Base-by-base conservation (phyloP, 1,284 basidiomycete genomes). In the Phaffia rhodozyma region DNA sequence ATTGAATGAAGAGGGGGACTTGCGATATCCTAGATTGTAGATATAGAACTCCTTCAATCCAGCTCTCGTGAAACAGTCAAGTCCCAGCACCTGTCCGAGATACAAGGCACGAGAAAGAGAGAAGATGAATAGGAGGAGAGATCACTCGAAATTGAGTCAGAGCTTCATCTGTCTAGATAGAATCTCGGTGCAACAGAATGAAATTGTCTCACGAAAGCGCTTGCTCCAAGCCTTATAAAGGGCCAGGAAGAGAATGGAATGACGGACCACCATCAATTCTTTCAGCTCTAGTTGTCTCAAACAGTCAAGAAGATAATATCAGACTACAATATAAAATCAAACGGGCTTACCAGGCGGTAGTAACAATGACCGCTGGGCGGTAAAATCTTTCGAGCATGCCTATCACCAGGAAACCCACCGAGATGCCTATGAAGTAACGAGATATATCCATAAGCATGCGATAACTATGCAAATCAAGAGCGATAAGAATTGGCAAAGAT, bases 21-120 rank as follows among this genome's bases (percentile, higher is more conserved):
- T n/a, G n/a, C n/a, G n/a, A 62, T 73, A 76, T 23, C 93, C 93
- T 55, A 97, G 78, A 72, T 96, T 97, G 84, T 88, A 94, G 59
- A 94, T 79, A 76, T 96, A 97, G 77, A 94, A 96, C 87, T 96
- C 93, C 78, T 97, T 97, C 65, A 96, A 81, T 29, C 87, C 88
- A 5, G 86, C 88, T 6, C 88, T 86, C 3, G 90, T 88, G 74
- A 85, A 97, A 75, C 93, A 97, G 75, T 97, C 93, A 59, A 96
- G 83, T 11, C 92, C 92, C 25, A 97, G 80, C 65, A 92, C 89
- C 58, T 60, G 57, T 1, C 34, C n/a, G 4, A 1, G 16, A 38
- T 32, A 13, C 6, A 55, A 55, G 54, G 25, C 38, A 6, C 5
- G 30, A 21, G n/a, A 4, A 16, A 50, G 43, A 3, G 56, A 16